Evolutionary conservation across 1,139 yeast species (phyloP).

Genomic region (Blastobotrys buckinghamii): DNA sequence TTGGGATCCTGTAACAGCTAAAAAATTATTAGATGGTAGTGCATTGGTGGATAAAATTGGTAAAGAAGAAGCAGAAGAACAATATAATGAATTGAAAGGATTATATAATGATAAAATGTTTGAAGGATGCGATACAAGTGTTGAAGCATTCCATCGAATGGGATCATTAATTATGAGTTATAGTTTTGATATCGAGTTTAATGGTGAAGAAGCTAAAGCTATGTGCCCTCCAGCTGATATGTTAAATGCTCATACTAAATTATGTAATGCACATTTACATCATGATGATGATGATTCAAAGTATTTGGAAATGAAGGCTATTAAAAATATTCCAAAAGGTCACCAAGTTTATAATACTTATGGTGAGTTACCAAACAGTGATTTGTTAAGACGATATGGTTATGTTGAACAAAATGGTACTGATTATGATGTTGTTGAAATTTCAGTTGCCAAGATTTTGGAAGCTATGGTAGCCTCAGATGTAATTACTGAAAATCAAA

Average conservation of each 20-base stretch:
- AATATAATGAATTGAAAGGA: slow-evolving; percentile 43
- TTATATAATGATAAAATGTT: slow-evolving; percentile 28
- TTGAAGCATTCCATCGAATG: slow-evolving; percentile 58
- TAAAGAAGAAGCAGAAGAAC: slow-evolving; percentile 53
- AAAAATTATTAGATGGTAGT: slow-evolving; percentile 65
- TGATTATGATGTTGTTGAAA: slow-evolving; percentile 74
- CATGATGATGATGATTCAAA: slow-evolving; percentile 31
- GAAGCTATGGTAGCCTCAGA: slow-evolving; percentile 15
- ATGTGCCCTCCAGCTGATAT: slow-evolving; percentile 94
- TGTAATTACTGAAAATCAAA: slow-evolving; percentile 15
- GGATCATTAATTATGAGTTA: slow-evolving; percentile 69
- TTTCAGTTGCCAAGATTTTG: slow-evolving; percentile 31
- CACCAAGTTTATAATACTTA: slow-evolving; percentile 83
- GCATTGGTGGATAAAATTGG: slow-evolving; percentile 67
- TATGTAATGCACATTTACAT: slow-evolving; percentile 67
- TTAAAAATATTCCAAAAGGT: slow-evolving; percentile 53
- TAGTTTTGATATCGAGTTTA: slow-evolving; percentile 52
- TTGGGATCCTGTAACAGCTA: slow-evolving; percentile 51
- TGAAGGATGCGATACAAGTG: slow-evolving; percentile 35
- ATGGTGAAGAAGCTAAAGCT: slow-evolving; percentile 49
- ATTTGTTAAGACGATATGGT: slow-evolving; percentile 82
- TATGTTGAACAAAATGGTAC: slow-evolving; percentile 78
- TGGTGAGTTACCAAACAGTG: slow-evolving; percentile 87
- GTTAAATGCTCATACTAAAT: slow-evolving; percentile 74
- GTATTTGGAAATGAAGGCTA: slow-evolving; percentile 61